Conservation (phyloP, 2,329 filamentous ascomycete species). For the Pseudopyricularia cyperi region DNA sequence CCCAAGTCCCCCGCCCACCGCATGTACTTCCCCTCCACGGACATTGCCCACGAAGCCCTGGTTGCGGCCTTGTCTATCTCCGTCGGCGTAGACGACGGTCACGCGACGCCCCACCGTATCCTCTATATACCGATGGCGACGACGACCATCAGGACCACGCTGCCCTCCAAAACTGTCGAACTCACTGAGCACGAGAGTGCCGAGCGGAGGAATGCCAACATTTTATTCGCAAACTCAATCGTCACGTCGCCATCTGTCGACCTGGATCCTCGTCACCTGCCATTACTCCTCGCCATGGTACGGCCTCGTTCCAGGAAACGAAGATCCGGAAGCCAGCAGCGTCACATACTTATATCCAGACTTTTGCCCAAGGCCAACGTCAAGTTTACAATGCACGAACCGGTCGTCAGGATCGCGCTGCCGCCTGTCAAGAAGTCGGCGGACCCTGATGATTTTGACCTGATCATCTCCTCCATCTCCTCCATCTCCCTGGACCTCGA, state of each 20-base stretch:
- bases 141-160: constrained; percentile 82
- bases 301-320: constrained; percentile 35
- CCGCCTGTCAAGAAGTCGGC: constrained; percentile 57
- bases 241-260: constrained; percentile 93
- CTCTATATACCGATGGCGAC: constrained; percentile 96
- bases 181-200: constrained; percentile 57
- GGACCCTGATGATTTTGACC: constrained; percentile 73
- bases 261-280: constrained; percentile 81
- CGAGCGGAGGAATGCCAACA: constrained; percentile 86
- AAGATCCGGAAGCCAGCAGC: constrained; percentile 22
- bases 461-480: constrained; percentile 90
- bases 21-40: constrained; percentile 93
- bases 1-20: constrained; percentile 87
- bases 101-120: constrained; percentile 71
- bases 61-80: constrained; percentile 87
- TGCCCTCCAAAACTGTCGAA: constrained; percentile 88
- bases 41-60: constrained; percentile 89
- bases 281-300: constrained; percentile 66
- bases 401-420: constrained; percentile 78
- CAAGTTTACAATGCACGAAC: constrained; percentile 94
- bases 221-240: constrained; percentile 90
- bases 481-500: constrained; percentile 88
- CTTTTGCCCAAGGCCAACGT: constrained; percentile 86
- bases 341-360: constrained; percentile 68
- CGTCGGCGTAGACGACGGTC: constrained; percentile 81